Evolutionary conservation across 1,284 basidiomycete species (phyloP).

Genomic region (Naganishia albida): DNA sequence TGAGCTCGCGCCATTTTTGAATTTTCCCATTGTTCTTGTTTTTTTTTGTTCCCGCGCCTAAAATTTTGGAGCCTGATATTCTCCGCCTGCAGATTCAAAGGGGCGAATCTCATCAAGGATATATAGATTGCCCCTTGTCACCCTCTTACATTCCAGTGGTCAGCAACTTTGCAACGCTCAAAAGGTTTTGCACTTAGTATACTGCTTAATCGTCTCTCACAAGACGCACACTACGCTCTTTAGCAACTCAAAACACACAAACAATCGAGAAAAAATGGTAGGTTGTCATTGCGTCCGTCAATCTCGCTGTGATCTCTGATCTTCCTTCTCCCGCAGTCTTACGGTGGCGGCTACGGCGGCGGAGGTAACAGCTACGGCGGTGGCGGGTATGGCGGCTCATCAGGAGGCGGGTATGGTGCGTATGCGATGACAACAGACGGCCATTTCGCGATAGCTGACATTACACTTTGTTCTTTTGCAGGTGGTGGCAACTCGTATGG

Average conservation of each 20-base stretch:
- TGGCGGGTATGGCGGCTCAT: conserved; percentile 44
- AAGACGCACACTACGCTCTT: conserved; percentile 24
- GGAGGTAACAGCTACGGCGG: conserved; percentile 51
- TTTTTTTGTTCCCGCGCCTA: background rate
- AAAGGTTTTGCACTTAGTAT: conserved; percentile 20
- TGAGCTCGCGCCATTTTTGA: background rate
- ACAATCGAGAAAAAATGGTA: conserved; percentile 19
- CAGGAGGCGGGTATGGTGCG: no score
- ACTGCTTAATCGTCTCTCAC: conserved; percentile 1
- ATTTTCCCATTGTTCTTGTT: no score
- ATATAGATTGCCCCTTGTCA: no score
- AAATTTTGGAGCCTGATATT: conserved; percentile 11
- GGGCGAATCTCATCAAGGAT: no score
- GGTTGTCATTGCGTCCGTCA: background rate
- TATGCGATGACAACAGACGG: no score
- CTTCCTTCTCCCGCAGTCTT: background rate
- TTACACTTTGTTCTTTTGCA: no score
- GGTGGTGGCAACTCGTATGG: conserved; percentile 52
- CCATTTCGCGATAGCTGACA: no score
- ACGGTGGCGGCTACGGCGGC: conserved; percentile 51
- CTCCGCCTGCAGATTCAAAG: no score
- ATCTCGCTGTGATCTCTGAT: no score
- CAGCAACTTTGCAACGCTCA: conserved; percentile 7
- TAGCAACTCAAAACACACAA: conserved; percentile 13
- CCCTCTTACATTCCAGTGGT: no score